Percentiles rank a stretch among this genome's conserved stretches.
phyloP scores from a whole-genome alignment of 768 basidiomycete genomes.

The Amanita molliuscula region DNA sequence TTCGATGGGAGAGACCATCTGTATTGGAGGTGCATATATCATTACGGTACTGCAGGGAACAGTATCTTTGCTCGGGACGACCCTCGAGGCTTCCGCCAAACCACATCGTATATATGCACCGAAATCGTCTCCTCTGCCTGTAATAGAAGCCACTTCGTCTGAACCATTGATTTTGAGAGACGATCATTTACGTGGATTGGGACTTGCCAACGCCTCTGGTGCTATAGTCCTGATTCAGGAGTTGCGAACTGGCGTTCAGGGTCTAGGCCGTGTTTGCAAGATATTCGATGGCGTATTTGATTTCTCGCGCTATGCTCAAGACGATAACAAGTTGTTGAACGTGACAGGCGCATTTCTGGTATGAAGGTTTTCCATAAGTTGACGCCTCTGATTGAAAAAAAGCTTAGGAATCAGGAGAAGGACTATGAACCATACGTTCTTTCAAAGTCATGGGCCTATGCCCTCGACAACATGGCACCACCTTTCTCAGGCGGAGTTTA shows the following conservation, averaged over 20 bases:
- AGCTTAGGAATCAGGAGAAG: constrained; percentile 27
- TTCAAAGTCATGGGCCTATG: constrained; percentile 26
- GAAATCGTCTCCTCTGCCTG: constrained; percentile 66
- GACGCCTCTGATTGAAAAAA: neutral
- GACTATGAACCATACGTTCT: constrained; percentile 27
- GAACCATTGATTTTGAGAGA: constrained; percentile 6
- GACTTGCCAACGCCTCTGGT: constrained; percentile 4
- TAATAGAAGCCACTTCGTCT: constrained; percentile 18
- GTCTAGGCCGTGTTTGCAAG: constrained; percentile 51
- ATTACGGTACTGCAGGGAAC: constrained; percentile 55
- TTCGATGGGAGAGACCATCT: constrained; percentile 37
- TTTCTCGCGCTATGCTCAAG: constrained; percentile 31
- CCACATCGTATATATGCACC: constrained; percentile 63
- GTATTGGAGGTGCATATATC: constrained; percentile 58
- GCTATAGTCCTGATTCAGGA: constrained; percentile 49
- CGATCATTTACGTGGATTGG: constrained; percentile 5
- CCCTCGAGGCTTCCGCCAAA: constrained; percentile 27
- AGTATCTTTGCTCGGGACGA: constrained; percentile 47
- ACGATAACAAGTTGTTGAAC: constrained; percentile 26
- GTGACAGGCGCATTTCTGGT: constrained; percentile 43
- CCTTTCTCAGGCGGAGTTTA: constrained; percentile 26
- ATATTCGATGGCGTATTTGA: constrained; percentile 56
- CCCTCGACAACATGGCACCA: constrained; percentile 19
- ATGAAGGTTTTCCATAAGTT: constrained; percentile 11
- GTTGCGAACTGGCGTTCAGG: constrained; percentile 50